These are phyloP conservation scores for Coffea canephora DNA, from an alignment of 257 asterid genomes.

Conservation along the genomic window DNA sequence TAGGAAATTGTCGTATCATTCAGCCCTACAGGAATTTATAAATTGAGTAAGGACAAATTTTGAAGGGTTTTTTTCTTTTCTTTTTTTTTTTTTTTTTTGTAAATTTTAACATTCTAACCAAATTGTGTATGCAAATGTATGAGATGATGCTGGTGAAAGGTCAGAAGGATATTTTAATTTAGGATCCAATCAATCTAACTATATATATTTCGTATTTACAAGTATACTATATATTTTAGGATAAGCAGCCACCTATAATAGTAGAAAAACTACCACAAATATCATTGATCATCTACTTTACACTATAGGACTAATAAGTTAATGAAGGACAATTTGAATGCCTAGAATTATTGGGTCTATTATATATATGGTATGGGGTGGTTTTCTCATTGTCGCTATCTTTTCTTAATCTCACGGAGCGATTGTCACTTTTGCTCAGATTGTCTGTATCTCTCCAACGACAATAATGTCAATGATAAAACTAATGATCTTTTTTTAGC, in stretches of 20 bases:
- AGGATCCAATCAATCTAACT: too few relatives aligned
- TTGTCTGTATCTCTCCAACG: background rate
- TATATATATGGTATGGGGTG: background rate
- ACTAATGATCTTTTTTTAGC: background rate
- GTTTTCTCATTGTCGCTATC: background rate
- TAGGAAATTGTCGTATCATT: background rate
- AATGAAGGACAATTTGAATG: background rate
- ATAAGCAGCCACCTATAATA: background rate
- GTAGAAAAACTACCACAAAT: background rate
- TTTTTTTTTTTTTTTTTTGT: background rate
- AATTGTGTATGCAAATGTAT: background rate
- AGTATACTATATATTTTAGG: background rate
- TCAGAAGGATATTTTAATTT: background rate
- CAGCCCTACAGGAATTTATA: background rate
- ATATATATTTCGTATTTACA: background rate
- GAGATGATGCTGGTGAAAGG: background rate
- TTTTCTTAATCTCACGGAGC: background rate
- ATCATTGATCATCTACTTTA: background rate
- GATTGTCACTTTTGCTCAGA: background rate
- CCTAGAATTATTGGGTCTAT: background rate
- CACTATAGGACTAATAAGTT: background rate
- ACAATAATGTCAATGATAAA: background rate
- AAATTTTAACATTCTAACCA: background rate
- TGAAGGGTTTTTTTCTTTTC: background rate
- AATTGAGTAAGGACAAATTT: background rate